Percentiles rank a stretch among this genome's conserved stretches.
These are phyloP conservation scores for Iberis pinnata DNA, from an alignment of 345 rosid genomes.

Conservation along the genomic window DNA sequence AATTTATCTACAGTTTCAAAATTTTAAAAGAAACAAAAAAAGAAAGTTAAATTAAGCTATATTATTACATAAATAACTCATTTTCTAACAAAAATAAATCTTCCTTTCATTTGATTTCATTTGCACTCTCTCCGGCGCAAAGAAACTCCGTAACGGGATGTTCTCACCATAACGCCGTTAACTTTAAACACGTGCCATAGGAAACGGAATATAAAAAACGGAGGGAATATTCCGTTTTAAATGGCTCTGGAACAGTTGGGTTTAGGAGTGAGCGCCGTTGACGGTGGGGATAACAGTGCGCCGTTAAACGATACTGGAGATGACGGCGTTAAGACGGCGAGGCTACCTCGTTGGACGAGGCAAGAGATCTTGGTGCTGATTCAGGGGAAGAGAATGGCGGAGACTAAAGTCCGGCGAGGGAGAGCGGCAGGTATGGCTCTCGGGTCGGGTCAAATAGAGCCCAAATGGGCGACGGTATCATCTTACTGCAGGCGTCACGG, in stretches of 20 bases:
- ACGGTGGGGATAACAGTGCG: conserved; percentile 37
- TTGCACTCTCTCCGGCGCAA: conserved; percentile 12
- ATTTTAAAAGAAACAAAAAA: no score
- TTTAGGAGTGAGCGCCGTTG: conserved; percentile 35
- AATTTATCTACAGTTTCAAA: conserved; percentile 22
- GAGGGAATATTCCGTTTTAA: no score
- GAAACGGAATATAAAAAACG: background rate
- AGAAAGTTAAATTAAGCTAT: no score
- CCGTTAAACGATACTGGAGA: conserved; percentile 43
- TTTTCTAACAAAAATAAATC: background rate
- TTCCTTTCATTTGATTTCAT: no score
- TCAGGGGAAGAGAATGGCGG: conserved; percentile 91
- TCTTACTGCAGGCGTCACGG: conserved; percentile 88
- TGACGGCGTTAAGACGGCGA: conserved; percentile 54
- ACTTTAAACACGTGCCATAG: conserved; percentile 18
- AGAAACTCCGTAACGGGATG: conserved; percentile 46
- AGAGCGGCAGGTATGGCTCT: conserved; percentile 60
- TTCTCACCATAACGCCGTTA: conserved; percentile 44
- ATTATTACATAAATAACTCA: conserved; percentile 1
- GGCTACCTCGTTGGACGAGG: conserved; percentile 97
- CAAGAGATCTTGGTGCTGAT: conserved; percentile 93
- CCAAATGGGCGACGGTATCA: conserved; percentile 94
- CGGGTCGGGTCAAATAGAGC: conserved; percentile 68
- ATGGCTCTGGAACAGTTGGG: conserved; percentile 31
- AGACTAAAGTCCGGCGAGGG: conserved; percentile 74